Evolutionary conservation across 495 filamentous ascomycete genomes (phyloP).

Genomic region (Thozetella sp.): DNA sequence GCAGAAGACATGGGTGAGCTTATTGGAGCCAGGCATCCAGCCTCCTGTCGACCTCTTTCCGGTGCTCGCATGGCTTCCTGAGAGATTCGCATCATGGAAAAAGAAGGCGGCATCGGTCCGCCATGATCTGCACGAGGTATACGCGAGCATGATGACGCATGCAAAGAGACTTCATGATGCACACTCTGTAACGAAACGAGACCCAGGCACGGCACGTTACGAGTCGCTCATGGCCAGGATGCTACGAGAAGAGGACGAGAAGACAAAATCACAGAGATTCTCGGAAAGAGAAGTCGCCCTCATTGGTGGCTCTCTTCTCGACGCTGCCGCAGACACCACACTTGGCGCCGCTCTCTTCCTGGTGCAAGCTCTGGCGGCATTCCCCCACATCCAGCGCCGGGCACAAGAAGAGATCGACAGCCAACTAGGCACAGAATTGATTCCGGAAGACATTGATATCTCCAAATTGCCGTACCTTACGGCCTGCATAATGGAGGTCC

Average conservation of each 20-base stretch:
- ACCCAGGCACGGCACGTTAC: not conserved
- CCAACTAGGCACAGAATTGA: not conserved
- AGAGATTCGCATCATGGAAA: not conserved
- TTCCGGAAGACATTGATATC: not conserved
- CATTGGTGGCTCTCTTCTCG: not conserved
- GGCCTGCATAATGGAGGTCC: constrained; percentile 10
- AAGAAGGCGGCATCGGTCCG: not conserved
- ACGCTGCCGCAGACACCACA: not conserved
- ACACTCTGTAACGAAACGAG: not conserved
- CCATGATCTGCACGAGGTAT: not conserved
- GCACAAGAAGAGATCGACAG: not conserved
- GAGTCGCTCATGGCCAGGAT: not conserved
- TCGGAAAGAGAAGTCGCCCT: not conserved
- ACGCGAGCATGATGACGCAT: not conserved
- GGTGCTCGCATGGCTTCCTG: not conserved
- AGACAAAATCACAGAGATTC: not conserved
- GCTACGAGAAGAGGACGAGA: not conserved
- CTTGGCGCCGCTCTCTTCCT: not conserved
- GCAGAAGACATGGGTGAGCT: not conserved
- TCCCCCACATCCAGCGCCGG: not conserved
- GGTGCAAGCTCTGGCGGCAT: not conserved
- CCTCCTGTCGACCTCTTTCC: not conserved
- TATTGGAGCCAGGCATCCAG: not conserved
- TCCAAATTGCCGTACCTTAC: not conserved
- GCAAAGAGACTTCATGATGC: not conserved